A percentile compares a stretch with the other conserved stretches of the same genome.
Conservation (phyloP, 2,329 filamentous ascomycete genomes). For the Trichoderma lentiforme region DNA sequence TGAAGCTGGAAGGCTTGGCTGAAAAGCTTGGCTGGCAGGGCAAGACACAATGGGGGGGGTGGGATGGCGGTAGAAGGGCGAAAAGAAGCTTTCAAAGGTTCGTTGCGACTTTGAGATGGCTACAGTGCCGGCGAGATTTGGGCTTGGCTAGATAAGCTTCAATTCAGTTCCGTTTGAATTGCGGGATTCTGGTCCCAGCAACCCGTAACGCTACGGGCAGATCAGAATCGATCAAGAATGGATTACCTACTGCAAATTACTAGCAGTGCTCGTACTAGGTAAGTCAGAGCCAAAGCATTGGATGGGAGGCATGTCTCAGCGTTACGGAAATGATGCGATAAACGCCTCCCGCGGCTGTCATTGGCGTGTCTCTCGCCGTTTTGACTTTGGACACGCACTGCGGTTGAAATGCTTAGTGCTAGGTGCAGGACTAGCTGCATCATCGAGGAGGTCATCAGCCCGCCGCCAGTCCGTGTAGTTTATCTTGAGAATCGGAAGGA, state of each 20-base stretch:
- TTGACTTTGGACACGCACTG: neutral
- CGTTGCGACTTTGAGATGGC: neutral
- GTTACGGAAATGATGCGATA: neutral
- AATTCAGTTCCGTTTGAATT: neutral
- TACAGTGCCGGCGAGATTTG: neutral
- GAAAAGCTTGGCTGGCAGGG: conserved; percentile 11
- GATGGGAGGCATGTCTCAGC: neutral
- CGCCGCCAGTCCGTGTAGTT: neutral
- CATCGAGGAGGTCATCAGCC: neutral
- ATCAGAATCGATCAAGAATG: neutral
- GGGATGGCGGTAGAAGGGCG: neutral
- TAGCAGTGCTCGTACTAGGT: neutral
- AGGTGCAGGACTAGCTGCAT: neutral
- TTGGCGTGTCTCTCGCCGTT: neutral
- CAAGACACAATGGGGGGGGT: neutral
- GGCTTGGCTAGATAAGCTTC: neutral
- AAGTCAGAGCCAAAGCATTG: neutral
- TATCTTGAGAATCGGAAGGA: neutral
- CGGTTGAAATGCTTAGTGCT: neutral
- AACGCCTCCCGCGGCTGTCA: neutral
- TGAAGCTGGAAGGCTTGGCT: conserved; percentile 2
- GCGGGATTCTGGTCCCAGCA: neutral
- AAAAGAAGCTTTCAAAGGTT: neutral
- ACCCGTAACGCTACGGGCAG: neutral
- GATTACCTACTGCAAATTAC: neutral